Base-by-base conservation (phyloP, 352 stramenopile species). In the Aphanomyces invadans region DNA sequence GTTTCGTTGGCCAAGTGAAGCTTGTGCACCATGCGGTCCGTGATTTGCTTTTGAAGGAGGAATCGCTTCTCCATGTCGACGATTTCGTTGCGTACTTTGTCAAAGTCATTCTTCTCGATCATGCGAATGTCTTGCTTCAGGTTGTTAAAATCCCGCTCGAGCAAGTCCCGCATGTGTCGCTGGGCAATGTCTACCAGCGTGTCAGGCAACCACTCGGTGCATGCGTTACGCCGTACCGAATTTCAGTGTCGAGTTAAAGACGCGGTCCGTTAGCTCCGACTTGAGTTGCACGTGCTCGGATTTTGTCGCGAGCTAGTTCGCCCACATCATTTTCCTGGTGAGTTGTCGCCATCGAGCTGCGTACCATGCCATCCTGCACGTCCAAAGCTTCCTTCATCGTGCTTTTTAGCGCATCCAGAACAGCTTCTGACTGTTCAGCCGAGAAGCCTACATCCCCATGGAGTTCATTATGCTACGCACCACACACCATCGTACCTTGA, bases 81-180 rank as follows among this genome's bases (percentile, higher is more conserved):
- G 51, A 94, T 92, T 65, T 94, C 86, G 70, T 90, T 83, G 67
- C 82, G 86, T 62, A 94, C 87, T 68, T 92, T 91, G 73, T 94
- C 86, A 63, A 94, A 95, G 67, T 95, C 86, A 65, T 89, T 89
- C 71, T 95, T 95, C 70, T 95, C 86, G 11, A 92, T 77, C 83
- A 95, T 92, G 61, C 86, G 83, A 69, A 95, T 95, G 66, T 95
- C 86, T 67, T 92, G 83, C 73, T 95, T 95, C 23, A 95, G 73
- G 55, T 86, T 92, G 73, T 92, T 92, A 62, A 95, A 95, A 74
- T 95, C 86, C 31, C 86, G 82, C 65, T 92, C 86, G 19, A 92
- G 78, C 45, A 95, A 75, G 76, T 95, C 86, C 25, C 83, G 82
- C 68, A 86, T 90, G 72, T 95, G 86, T 21, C 86, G 86, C 70